phyloP scores from a whole-genome alignment of 202 grass and related monocot genomes.

The Schoenoplectus tabernaemontani region DNA sequence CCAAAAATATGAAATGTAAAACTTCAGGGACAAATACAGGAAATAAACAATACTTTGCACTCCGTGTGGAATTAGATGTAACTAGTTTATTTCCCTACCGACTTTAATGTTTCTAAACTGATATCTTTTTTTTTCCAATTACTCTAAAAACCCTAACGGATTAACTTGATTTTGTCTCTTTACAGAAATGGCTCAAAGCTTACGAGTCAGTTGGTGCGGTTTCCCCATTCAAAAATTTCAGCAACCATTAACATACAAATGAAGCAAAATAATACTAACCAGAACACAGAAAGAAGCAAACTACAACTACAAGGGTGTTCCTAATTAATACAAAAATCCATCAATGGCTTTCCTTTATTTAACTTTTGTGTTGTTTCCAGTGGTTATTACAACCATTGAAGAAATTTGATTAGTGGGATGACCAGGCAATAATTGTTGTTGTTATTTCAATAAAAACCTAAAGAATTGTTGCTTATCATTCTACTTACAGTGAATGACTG shows the following conservation, averaged over 20 bases:
- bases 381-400: background rate
- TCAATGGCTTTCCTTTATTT: background rate
- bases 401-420: conserved; percentile 11
- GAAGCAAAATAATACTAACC: background rate
- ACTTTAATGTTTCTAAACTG: background rate
- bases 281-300: conserved; percentile 1
- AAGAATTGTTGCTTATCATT: background rate
- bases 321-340: background rate
- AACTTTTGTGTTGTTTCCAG: background rate
- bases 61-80: background rate
- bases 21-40: background rate
- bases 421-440: background rate
- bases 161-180: background rate
- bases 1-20: background rate
- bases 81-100: background rate
- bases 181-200: conserved; percentile 11
- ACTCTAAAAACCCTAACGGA: background rate
- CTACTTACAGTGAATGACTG: background rate
- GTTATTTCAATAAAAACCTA: background rate
- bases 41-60: background rate
- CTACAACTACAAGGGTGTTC: background rate
- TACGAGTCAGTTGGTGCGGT: background rate
- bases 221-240: conserved; percentile 8
- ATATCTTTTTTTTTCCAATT: background rate
- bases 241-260: conserved; percentile 11